Base-by-base conservation (phyloP, 2,329 filamentous ascomycete species). In the Xylariaceae sp. region DNA sequence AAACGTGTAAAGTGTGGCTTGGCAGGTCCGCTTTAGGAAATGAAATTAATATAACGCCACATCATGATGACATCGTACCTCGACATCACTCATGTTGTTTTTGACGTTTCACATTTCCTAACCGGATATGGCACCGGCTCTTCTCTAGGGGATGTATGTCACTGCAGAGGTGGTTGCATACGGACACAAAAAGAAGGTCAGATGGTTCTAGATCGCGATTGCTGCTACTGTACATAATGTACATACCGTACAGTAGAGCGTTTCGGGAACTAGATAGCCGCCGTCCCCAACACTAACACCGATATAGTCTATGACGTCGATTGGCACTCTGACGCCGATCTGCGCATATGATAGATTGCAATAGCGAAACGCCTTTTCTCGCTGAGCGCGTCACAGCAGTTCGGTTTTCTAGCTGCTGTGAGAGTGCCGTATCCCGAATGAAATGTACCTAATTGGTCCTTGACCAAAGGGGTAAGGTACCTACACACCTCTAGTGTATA, bases 261-360 rank as follows among this genome's bases (percentile, higher is more conserved):
- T n/a, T n/a, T n/a, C n/a, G n/a, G n/a, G n/a, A n/a, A n/a, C n/a
- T n/a, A n/a, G n/a, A n/a, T n/a, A n/a, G n/a, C n/a, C n/a, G n/a
- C n/a, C n/a, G n/a, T n/a, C n/a, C n/a, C n/a, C n/a, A n/a, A n/a
- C n/a, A n/a, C n/a, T n/a, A n/a, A n/a, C n/a, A n/a, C n/a, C n/a
- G n/a, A n/a, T n/a, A 29, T 28, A 21, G 16, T 21, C 24, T 52
- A 61, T 61, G 58, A 61, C 58, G 58, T 61, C 50, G 43, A 48
- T 41, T 34, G 26, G 19, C 41, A 19, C 29, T 36, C 37, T 31
- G 41, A 44, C 53, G 31, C 31, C 52, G 48, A 39, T 58, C 41
- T 17, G 9, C 2, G 41, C 37, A 39, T n/a, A n/a, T n/a, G n/a
- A n/a, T n/a, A n/a, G n/a, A n/a, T n/a, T n/a, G n/a, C 44, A 45